Evolutionary conservation across 176 grass and related monocot genomes (phyloP).

Genomic region (Oryza punctata): DNA sequence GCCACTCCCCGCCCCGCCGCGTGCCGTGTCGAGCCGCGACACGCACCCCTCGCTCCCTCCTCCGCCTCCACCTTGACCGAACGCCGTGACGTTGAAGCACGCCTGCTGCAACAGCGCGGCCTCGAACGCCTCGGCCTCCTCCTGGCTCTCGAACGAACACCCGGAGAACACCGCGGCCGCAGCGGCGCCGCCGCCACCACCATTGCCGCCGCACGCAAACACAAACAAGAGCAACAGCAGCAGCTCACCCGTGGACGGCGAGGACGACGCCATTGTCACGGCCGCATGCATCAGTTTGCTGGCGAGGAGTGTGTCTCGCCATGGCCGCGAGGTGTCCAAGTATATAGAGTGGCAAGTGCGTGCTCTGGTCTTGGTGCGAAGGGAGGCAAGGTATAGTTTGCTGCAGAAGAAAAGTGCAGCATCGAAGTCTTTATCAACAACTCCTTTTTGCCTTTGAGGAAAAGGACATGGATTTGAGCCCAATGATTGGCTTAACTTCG

Average conservation of each 20-base stretch:
- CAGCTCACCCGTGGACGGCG: not conserved
- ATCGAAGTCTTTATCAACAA: slow-evolving; percentile 6
- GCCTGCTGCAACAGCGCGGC: slow-evolving; percentile 73
- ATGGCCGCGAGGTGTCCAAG: not conserved
- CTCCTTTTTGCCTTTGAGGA: not conserved
- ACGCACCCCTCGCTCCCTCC: slow-evolving; percentile 28
- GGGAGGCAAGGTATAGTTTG: slow-evolving; percentile 85
- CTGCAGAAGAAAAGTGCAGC: slow-evolving; percentile 48
- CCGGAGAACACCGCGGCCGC: slow-evolving; percentile 29
- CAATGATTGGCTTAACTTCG: not conserved
- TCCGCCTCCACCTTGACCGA: not conserved
- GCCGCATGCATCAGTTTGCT: slow-evolving; percentile 8
- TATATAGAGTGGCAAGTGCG: slow-evolving; percentile 29
- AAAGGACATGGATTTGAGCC: not conserved
- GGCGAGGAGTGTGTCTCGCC: not conserved
- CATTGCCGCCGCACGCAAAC: slow-evolving; percentile 12
- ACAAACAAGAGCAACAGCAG: slow-evolving; percentile 21
- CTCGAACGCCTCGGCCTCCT: slow-evolving; percentile 78
- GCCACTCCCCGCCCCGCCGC: slow-evolving; percentile 40
- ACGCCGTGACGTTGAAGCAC: slow-evolving; percentile 62
- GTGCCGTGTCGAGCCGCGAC: slow-evolving; percentile 55
- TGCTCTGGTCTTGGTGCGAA: slow-evolving; percentile 20
- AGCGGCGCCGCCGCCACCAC: not conserved
- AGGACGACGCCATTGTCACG: slow-evolving; percentile 22
- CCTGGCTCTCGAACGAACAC: slow-evolving; percentile 39